These are phyloP conservation scores for Rhizomucor pusillus DNA, from an alignment of 371 early-diverging fungal species.

Conservation along the genomic window DNA sequence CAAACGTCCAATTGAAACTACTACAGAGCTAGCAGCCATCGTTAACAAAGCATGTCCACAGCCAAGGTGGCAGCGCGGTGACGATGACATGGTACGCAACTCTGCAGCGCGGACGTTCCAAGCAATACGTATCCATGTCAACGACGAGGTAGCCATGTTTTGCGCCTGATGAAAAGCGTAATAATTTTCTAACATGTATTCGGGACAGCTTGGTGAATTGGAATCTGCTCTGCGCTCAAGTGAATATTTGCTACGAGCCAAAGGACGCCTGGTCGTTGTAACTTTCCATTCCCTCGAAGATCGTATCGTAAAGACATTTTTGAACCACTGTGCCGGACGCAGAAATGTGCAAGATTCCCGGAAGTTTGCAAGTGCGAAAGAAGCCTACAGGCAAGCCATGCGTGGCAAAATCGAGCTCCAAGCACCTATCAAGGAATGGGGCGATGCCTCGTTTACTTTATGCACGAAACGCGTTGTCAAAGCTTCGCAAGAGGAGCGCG, in stretches of 20 bases:
- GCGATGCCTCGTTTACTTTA: slow-evolving; percentile 31
- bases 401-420: slow-evolving; percentile 4
- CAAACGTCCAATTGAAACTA: slow-evolving; percentile 50
- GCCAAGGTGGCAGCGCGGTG: slow-evolving; percentile 43
- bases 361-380: slow-evolving; percentile 35
- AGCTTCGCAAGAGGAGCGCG: slow-evolving; percentile 50
- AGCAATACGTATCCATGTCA: slow-evolving; percentile 67
- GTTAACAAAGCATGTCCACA: slow-evolving; percentile 54
- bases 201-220: slow-evolving; percentile 50
- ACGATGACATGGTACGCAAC: slow-evolving; percentile 47
- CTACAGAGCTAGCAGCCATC: slow-evolving; percentile 51
- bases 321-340: slow-evolving; percentile 43
- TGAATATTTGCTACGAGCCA: slow-evolving; percentile 50
- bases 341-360: slow-evolving; percentile 22
- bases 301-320: slow-evolving; percentile 61
- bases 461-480: slow-evolving; percentile 43
- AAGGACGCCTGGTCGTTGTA: slow-evolving; percentile 58
- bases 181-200: not conserved
- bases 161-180: not conserved
- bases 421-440: not conserved
- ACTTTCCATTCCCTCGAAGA: slow-evolving; percentile 81
- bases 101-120: slow-evolving; percentile 57
- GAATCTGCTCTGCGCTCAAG: slow-evolving; percentile 48
- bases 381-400: slow-evolving; percentile 16
- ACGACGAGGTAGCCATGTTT: slow-evolving; percentile 54